Conservation (phyloP, 1,284 basidiomycete genomes). For the Trametes sp. region DNA sequence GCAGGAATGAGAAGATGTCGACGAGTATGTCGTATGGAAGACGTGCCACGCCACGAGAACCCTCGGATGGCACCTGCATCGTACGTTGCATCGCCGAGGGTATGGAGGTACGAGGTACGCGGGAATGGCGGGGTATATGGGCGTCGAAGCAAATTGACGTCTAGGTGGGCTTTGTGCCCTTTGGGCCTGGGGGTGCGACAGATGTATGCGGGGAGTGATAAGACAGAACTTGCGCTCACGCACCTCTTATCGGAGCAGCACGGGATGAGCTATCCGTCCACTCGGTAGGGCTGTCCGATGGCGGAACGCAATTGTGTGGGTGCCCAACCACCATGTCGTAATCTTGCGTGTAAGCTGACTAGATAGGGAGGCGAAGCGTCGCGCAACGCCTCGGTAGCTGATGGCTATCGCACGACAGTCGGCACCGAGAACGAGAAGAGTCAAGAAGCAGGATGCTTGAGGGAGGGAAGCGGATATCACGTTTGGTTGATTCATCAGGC, state of each 20-base stretch:
- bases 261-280: background rate
- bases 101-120: background rate
- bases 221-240: constrained; percentile 2
- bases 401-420: constrained; percentile 2
- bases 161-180: background rate
- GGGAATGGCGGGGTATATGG: background rate
- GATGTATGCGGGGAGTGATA: constrained; percentile 5
- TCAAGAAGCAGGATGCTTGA: no score
- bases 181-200: background rate
- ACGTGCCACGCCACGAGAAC: constrained; percentile 4
- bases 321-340: constrained; percentile 9
- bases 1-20: constrained; percentile 27
- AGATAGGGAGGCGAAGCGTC: background rate
- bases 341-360: constrained; percentile 10
- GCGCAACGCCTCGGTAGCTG: background rate
- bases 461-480: background rate
- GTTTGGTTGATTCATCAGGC: constrained; percentile 2
- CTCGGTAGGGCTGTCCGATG: background rate
- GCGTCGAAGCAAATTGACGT: background rate
- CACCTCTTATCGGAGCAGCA: constrained; percentile 20
- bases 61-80: background rate
- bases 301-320: background rate
- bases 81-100: background rate
- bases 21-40: constrained; percentile 39
- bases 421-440: background rate